Evolutionary conservation across 306 rosid genomes (phyloP).

Genomic region (Prunus kanzakura): DNA sequence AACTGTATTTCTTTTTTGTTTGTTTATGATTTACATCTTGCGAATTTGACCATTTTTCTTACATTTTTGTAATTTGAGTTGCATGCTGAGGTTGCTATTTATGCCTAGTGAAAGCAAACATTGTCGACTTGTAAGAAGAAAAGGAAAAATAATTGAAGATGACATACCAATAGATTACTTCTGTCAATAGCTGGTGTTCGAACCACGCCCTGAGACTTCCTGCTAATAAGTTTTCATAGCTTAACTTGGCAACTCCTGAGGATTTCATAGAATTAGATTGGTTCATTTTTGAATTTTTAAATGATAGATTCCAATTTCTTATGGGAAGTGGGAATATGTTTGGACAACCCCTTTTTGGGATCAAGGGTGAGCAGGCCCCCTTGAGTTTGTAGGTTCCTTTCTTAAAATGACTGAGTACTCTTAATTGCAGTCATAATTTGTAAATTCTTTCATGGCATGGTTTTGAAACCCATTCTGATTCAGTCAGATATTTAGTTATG

Average conservation of each 20-base stretch:
- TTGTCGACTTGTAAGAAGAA: not conserved
- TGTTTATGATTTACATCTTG: not conserved
- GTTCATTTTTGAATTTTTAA: slow-evolving; percentile 1
- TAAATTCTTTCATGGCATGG: not conserved
- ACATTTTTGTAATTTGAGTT: not conserved
- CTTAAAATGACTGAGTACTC: not conserved
- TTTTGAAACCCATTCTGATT: not conserved
- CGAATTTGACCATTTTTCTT: not conserved
- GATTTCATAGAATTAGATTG: not conserved
- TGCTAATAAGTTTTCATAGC: not conserved
- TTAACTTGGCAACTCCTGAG: not conserved
- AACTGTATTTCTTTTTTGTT: not conserved
- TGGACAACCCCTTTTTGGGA: not conserved
- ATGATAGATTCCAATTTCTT: not conserved
- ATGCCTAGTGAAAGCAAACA: not conserved
- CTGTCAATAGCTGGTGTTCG: not conserved
- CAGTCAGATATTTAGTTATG: not conserved
- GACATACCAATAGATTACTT: not conserved
- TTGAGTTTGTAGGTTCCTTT: not conserved
- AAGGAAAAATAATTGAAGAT: not conserved
- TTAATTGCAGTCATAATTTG: not conserved
- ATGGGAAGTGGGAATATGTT: not conserved
- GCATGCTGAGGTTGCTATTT: not conserved
- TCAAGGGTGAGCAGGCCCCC: not conserved
- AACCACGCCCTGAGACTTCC: not conserved